Conservation (phyloP, 73 alveolate genomes). For the Uronychia setigera region DNA sequence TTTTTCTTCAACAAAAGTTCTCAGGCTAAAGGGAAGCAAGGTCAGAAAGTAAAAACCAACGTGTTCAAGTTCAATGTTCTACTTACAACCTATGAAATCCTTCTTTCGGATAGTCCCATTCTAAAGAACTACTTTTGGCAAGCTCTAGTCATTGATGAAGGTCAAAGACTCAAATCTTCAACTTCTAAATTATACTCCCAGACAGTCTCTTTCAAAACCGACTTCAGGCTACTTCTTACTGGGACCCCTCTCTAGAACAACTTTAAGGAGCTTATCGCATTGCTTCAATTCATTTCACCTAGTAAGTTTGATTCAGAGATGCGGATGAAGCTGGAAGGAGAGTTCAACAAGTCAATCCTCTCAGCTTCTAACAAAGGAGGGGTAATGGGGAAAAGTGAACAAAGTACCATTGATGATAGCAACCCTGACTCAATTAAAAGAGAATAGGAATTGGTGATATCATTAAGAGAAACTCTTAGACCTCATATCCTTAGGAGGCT, state of each 20-base stretch:
- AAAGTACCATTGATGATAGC: neutral
- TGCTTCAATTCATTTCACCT: conserved; percentile 73
- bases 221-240: conserved; percentile 85
- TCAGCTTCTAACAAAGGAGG: neutral
- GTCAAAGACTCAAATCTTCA: conserved; percentile 92
- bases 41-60: neutral
- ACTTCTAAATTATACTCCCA: conserved; percentile 77
- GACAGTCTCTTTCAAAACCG: conserved; percentile 72
- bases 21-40: no score
- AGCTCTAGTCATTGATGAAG: conserved; percentile 94
- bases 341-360: conserved; percentile 1
- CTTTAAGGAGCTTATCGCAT: conserved; percentile 84
- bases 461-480: conserved; percentile 74
- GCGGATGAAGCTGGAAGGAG: neutral
- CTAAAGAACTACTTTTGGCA: conserved; percentile 81
- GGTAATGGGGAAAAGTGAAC: neutral
- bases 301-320: conserved; percentile 64
- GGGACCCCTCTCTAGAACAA: conserved; percentile 98
- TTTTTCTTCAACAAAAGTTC: conserved; percentile 11
- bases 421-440: conserved; percentile 45
- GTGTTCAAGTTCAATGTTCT: conserved; percentile 83
- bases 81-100: conserved; percentile 87
- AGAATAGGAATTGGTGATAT: conserved; percentile 64
- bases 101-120: conserved; percentile 76
- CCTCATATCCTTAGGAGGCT: conserved; percentile 95